These are phyloP conservation scores for Diaporthe velutina DNA, from an alignment of 2,329 filamentous ascomycete species.

Conservation along the genomic window DNA sequence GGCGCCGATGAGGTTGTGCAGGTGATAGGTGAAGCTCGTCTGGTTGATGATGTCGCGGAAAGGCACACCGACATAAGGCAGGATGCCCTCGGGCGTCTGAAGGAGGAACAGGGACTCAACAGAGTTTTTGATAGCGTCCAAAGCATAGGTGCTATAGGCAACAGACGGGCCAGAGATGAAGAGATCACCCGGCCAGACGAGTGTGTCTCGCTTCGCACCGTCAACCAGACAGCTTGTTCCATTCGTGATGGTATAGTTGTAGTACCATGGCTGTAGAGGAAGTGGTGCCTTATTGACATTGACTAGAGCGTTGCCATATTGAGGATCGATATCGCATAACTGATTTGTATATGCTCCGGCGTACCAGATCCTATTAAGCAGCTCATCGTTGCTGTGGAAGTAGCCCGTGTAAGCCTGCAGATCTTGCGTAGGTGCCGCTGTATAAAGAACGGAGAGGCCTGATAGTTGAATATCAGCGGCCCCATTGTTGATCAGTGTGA, in stretches of 20 bases:
- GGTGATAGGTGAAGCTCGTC: conserved; percentile 67
- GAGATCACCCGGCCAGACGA: conserved; percentile 74
- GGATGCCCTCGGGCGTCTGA: conserved; percentile 50
- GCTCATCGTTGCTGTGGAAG: conserved; percentile 62
- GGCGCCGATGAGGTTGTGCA: conserved; percentile 69
- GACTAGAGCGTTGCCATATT: conserved; percentile 50
- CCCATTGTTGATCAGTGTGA: conserved; percentile 48
- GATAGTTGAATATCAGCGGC: conserved; percentile 48
- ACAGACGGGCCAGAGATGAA: conserved; percentile 67
- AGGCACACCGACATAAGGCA: conserved; percentile 65
- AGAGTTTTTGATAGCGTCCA: conserved; percentile 63
- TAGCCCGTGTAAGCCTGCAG: conserved; percentile 66
- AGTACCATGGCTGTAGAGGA: conserved; percentile 41
- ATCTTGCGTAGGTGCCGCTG: conserved; percentile 57
- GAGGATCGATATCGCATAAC: conserved; percentile 52
- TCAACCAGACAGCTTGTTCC: conserved; percentile 56
- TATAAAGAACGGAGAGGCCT: conserved; percentile 54
- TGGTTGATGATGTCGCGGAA: conserved; percentile 45
- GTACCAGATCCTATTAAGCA: conserved; percentile 70
- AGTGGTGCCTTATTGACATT: conserved; percentile 45
- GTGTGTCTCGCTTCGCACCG: conserved; percentile 70
- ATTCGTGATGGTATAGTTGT: conserved; percentile 50
- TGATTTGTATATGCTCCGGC: conserved; percentile 66
- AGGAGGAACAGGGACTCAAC: conserved; percentile 61
- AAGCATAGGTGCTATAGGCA: conserved; percentile 66